Evolutionary conservation across 176 grass and related monocot genomes (phyloP).

Genomic region (Cymbopogon citratus): DNA sequence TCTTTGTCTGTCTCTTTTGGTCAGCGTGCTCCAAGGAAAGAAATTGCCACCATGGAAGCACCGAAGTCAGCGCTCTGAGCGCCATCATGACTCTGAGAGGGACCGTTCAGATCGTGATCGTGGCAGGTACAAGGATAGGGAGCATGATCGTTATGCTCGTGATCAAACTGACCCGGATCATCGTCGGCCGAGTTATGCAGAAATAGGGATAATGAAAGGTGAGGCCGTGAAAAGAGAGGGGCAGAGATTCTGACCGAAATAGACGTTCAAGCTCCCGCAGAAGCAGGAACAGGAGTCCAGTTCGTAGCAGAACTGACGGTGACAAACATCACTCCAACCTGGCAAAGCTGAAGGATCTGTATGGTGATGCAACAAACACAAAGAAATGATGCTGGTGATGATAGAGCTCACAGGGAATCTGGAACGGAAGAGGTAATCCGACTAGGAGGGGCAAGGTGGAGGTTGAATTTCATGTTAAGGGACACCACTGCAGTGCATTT

Average conservation of each 20-base stretch:
- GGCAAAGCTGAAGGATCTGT: constrained; percentile 84
- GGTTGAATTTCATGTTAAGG: constrained; percentile 40
- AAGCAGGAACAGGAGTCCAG: constrained; percentile 52
- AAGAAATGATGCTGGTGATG: constrained; percentile 37
- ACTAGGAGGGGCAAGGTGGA: constrained; percentile 79
- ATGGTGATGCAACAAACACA: constrained; percentile 57
- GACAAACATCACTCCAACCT: constrained; percentile 53
- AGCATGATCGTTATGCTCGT: constrained; percentile 21
- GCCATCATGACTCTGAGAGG: constrained; percentile 17
- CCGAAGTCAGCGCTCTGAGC: constrained; percentile 39
- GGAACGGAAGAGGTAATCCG: constrained; percentile 94
- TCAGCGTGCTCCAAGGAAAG: constrained; percentile 80
- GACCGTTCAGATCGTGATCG: constrained; percentile 38
- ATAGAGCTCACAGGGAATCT: constrained; percentile 47
- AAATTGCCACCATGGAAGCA: constrained; percentile 27
- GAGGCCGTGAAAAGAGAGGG: constrained; percentile 45
- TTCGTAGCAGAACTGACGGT: constrained; percentile 27
- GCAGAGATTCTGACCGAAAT: constrained; percentile 41
- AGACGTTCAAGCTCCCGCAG: constrained; percentile 27
- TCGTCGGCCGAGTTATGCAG: constrained; percentile 22
- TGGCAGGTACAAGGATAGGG: constrained; percentile 45
- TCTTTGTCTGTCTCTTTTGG: constrained; percentile 92
- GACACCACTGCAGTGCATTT: background rate
- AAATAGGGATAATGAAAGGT: constrained; percentile 39
- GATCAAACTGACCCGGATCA: constrained; percentile 43